Base-by-base conservation (phyloP, 176 grass and related monocot species). In the Oryza meyeriana region DNA sequence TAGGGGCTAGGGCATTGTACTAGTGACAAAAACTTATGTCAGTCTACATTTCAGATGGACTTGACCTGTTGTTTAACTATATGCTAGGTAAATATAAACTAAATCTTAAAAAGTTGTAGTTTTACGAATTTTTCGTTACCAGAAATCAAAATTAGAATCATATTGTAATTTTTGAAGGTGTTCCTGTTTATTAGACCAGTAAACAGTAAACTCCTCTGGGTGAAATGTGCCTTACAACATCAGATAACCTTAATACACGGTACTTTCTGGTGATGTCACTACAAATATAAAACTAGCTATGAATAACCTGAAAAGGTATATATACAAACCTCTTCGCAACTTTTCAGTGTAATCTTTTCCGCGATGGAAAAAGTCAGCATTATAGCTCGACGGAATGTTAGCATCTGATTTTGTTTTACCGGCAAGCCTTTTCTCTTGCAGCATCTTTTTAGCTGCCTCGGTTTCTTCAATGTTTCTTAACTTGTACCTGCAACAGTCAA, bases 401-500 rank as follows among this genome's bases (percentile, higher is more conserved):
- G 88, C 8, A 85, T 91, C 92, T 69, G 95, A 84, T 91, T 98
- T 98, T 75, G 87, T 66, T 89, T 98, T 98, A 68, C 68, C 36
- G 0, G 82, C 88, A 81, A 98, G 87, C 34, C 95, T 91, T 89
- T 91, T 98, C 85, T 98, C 95, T 86, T 98, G 95, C 82, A 98
- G 71, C 63, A 93, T 25, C 70, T 93, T 98, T 84, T 98, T 98
- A 42, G 95, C 95, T 25, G 88, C 95, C 87, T 98, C 95, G 2
- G 95, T 98, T 87, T 98, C 95, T 90, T 98, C 95, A 27, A 98
- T 98, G 64, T 98, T 98, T 82, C 79, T 88, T 77, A 98, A 84
- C 80, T 98, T 95, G 78, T 88, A 98, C 83, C 95, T 98, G 79
- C 41, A 82, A 74, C 29, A 80, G 85, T 67, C 12, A 55, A 82